Conservation (phyloP, 192 early-diverging fungal genomes). For the Coemansia sp. region DNA sequence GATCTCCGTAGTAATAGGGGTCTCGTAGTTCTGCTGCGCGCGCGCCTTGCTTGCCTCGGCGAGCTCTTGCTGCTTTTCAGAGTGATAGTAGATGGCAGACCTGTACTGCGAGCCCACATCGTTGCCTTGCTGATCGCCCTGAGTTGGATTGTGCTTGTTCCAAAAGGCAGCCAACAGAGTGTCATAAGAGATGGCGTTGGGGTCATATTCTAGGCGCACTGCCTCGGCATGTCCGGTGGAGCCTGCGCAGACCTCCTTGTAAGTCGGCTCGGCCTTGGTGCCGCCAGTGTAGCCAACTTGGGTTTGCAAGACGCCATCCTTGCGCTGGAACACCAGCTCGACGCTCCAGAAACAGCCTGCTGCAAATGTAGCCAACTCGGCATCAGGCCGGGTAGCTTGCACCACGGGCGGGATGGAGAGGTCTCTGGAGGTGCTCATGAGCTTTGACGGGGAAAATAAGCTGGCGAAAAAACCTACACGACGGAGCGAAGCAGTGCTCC, state of each 20-base stretch:
- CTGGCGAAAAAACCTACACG: slow-evolving; percentile 13
- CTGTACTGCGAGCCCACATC: slow-evolving; percentile 87
- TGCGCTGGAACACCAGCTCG: slow-evolving; percentile 47
- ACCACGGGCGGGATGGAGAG: slow-evolving; percentile 20
- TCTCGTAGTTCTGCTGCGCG: slow-evolving; percentile 57
- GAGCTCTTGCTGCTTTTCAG: slow-evolving; percentile 61
- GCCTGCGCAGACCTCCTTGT: slow-evolving; percentile 55
- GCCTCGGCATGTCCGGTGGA: slow-evolving; percentile 80
- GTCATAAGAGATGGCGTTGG: slow-evolving; percentile 65
- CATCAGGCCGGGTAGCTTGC: slow-evolving; percentile 12
- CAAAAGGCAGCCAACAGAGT: slow-evolving; percentile 79
- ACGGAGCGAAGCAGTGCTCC: too few species aligned
- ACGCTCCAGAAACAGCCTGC: slow-evolving; percentile 92
- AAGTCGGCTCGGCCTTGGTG: slow-evolving; percentile 23
- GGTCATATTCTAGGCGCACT: slow-evolving; percentile 71
- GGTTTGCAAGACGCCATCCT: slow-evolving; percentile 45
- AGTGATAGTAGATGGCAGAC: slow-evolving; percentile 81
- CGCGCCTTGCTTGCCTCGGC: slow-evolving; percentile 71
- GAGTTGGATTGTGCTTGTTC: slow-evolving; percentile 83
- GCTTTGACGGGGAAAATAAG: slow-evolving; percentile 5
- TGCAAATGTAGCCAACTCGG: slow-evolving; percentile 72
- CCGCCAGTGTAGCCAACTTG: slow-evolving; percentile 71
- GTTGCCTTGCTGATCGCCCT: slow-evolving; percentile 75
- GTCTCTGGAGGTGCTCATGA: slow-evolving; percentile 25
- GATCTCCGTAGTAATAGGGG: slow-evolving; percentile 67